These are phyloP conservation scores for Gentiana dahurica DNA, from an alignment of 257 asterid species.

Conservation along the genomic window DNA sequence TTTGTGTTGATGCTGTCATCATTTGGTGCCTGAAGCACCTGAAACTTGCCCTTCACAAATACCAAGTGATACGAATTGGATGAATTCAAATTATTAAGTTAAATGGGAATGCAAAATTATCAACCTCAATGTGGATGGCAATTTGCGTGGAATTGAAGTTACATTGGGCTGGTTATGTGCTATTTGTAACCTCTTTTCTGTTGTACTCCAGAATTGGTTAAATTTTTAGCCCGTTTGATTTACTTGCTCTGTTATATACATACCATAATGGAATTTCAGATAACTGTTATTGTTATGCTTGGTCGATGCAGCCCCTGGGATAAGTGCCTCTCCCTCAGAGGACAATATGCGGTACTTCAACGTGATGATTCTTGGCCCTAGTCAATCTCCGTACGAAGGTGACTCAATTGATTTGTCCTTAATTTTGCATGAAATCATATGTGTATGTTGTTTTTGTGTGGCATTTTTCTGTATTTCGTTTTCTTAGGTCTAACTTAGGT, in stretches of 20 bases:
- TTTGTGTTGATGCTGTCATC: not conserved
- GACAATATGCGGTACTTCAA: constrained; percentile 97
- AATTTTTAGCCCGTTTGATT: not conserved
- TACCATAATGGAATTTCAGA: too few species aligned
- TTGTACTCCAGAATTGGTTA: not conserved
- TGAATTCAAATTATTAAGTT: too few species aligned
- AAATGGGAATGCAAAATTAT: too few species aligned
- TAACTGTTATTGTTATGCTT: constrained; percentile 12
- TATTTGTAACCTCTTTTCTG: not conserved
- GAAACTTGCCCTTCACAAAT: not conserved
- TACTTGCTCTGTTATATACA: not conserved
- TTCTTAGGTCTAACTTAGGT: not conserved
- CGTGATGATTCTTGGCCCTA: constrained; percentile 98
- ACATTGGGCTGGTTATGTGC: not conserved
- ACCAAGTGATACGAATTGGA: too few species aligned
- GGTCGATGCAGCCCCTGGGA: constrained; percentile 87
- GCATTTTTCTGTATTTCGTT: not conserved
- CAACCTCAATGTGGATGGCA: too few species aligned
- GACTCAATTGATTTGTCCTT: not conserved
- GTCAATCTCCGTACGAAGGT: constrained; percentile 99
- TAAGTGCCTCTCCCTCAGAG: constrained; percentile 98
- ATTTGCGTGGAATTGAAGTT: too few species aligned
- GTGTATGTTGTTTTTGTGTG: not conserved
- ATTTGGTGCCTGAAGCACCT: not conserved
- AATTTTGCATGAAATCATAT: not conserved